Base-by-base conservation (phyloP, 768 basidiomycete genomes). In the Agaricus subrufescens region DNA sequence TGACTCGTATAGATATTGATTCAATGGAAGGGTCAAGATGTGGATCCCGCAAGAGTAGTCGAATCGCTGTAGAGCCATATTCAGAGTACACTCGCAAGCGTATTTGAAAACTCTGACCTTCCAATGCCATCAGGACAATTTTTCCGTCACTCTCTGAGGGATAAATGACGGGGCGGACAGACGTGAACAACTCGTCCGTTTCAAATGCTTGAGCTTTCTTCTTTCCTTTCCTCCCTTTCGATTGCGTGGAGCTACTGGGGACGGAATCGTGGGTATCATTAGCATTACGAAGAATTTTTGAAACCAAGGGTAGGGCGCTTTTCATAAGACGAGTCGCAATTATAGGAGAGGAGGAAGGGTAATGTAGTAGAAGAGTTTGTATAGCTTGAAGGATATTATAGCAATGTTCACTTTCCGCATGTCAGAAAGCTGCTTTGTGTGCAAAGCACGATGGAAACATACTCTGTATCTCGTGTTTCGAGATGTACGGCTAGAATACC, bases 131-230 rank as follows among this genome's bases (percentile, higher is more conserved):
- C 10, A 89, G 67, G 25, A 89, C 59, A 25, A 75, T 70, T 27
- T 82, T 69, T 23, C 78, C 81, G 14, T 88, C 85, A 29, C 75
- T 75, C 2, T 54, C 50, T 0, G 77, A 78, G 1, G 75, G 68
- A 62, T 80, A 87, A 19, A 84, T 61, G 7, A 79, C 72, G 45
- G 75, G 67, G 45, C 73, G 72, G 2, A 76, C 66, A 7, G 70
- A 62, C 51, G 78, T 82, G 68, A 94, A 84, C 4, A 87, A 71
- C 62, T 87, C 89, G 52, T 89, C 89, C 9, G 83, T 88, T 67
- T 92, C 88, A 60, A 84, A 91, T 11, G 77, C 84, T 23, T 84
- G 79, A 19, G 79, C 76, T 46, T 86, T 75, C 66, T 89, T 93
- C 67, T 84, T 91, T 53, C 81, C 79, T 62, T 82, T 84, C 65